Evolutionary conservation across 164 flowering plant genomes (phyloP), one percentile per base, ranked within the genome.

Genomic region (Vitis riparia): DNA sequence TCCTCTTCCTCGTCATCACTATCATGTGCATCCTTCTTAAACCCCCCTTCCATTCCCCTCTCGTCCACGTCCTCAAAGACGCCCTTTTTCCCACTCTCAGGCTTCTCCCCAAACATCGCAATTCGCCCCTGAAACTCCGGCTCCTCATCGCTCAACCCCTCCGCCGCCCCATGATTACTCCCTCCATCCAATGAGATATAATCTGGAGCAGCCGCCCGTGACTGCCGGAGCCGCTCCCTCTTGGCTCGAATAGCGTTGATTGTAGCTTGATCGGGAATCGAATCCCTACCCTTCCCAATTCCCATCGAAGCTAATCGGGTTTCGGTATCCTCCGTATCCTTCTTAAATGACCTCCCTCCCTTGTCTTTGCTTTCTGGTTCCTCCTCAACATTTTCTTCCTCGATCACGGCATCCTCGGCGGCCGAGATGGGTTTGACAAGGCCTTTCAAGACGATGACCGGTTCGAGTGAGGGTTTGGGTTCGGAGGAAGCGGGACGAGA

Each of bases 111-210:
- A 19, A 95, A 16, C 81, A 91, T 74, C 3, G 91, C 86, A 51
- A 93, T 89, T 66, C 99, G 68, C 14, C 87, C 86, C 16, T 67
- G 91, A 80, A 87, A 88, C 71, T 92, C 99, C 0, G 89, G 87
- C 68, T 95, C 99, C 62, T 95, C 99, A 47, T 95, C 99, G 63
- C 98, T 93, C 81, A 87, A 75, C 48, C 91, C 97, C 65, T 86
- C 97, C 0, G 78, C 83, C 3, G 69, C 86, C 5, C 89, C 87
- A 61, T 81, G 91, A 78, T 85, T 85, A 66, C 87, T 86, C 53
- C 99, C 96, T 2, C 77, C 83, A 72, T 95, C 99, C 81, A 96
- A 73, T 0, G 97, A 78, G 14, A 96, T 91, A 70, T 56, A 96
- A 79, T 91, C 99, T 7, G 91, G 90, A 0, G 91, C 92, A 0